These are phyloP conservation scores for Colletotrichum somersetense DNA, from an alignment of 2,329 filamentous ascomycete genomes.

Conservation along the genomic window DNA sequence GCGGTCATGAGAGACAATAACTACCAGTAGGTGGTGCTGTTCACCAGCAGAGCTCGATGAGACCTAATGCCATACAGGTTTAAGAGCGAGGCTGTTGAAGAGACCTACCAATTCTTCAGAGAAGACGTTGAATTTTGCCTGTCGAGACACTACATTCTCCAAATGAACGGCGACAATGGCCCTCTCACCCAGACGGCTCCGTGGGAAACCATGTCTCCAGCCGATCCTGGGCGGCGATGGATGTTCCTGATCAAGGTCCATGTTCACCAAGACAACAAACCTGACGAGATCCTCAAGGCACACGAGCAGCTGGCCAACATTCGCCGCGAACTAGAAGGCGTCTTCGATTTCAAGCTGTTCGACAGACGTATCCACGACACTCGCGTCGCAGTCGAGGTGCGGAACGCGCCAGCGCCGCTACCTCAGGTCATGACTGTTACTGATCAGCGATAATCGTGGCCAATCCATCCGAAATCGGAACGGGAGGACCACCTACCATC, in stretches of 20 bases:
- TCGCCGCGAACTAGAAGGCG: constrained; percentile 62
- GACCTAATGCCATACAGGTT: constrained; percentile 53
- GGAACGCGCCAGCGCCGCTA: constrained; percentile 52
- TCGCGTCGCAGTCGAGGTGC: constrained; percentile 55
- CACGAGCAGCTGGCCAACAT: constrained; percentile 64
- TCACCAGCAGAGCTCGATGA: background rate
- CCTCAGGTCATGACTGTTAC: constrained; percentile 45
- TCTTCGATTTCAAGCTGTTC: constrained; percentile 64
- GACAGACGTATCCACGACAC: constrained; percentile 68
- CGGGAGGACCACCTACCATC: background rate
- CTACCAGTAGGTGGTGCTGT: constrained; percentile 57
- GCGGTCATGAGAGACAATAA: constrained; percentile 65
- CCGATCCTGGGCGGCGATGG: constrained; percentile 66
- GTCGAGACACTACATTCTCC: constrained; percentile 60
- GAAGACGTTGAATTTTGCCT: constrained; percentile 68
- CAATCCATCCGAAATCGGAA: background rate
- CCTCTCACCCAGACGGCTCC: constrained; percentile 58
- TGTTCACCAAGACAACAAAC: constrained; percentile 68
- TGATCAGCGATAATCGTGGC: constrained; percentile 30
- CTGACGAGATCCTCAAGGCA: constrained; percentile 68
- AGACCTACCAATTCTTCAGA: constrained; percentile 65
- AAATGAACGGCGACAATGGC: constrained; percentile 49
- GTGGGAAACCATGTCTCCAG: constrained; percentile 60
- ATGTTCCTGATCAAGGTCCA: constrained; percentile 66
- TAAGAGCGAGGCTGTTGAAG: constrained; percentile 66